These are phyloP conservation scores for Cicer arietinum DNA, from an alignment of 306 rosid species.

Conservation along the genomic window DNA sequence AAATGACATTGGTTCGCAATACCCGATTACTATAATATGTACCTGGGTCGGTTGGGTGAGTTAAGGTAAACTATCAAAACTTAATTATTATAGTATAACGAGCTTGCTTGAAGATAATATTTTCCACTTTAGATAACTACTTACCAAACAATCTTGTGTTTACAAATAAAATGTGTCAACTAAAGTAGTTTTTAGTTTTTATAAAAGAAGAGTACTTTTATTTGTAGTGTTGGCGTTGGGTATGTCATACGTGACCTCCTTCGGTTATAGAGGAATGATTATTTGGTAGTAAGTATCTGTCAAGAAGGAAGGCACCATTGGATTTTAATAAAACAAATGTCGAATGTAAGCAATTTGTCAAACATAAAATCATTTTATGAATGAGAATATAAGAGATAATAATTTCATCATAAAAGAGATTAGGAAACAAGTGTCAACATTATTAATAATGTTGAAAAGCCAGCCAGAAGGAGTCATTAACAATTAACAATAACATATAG, in stretches of 20 bases:
- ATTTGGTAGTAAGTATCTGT: neutral
- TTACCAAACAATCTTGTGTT: constrained; percentile 29
- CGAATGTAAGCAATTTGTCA: no score
- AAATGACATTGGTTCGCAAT: neutral
- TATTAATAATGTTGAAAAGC: neutral
- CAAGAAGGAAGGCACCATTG: no score
- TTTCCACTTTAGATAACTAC: constrained; percentile 8
- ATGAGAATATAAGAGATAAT: no score
- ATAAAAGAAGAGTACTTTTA: neutral
- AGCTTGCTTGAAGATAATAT: constrained; percentile 36
- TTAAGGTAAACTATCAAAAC: constrained; percentile 28
- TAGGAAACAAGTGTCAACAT: neutral
- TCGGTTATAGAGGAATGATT: constrained; percentile 1
- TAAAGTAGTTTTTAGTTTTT: neutral
- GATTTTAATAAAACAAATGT: no score
- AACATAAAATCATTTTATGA: no score
- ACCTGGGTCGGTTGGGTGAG: constrained; percentile 29
- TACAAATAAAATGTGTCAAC: constrained; percentile 35
- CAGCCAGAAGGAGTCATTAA: neutral
- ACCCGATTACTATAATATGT: neutral
- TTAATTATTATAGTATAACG: constrained; percentile 10
- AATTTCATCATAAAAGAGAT: neutral
- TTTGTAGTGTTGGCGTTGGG: neutral
- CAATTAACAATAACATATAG: no score
- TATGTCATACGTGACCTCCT: neutral